Evolutionary conservation across 2,329 filamentous ascomycete species (phyloP).

Genomic region (Claviceps humidiphila): DNA sequence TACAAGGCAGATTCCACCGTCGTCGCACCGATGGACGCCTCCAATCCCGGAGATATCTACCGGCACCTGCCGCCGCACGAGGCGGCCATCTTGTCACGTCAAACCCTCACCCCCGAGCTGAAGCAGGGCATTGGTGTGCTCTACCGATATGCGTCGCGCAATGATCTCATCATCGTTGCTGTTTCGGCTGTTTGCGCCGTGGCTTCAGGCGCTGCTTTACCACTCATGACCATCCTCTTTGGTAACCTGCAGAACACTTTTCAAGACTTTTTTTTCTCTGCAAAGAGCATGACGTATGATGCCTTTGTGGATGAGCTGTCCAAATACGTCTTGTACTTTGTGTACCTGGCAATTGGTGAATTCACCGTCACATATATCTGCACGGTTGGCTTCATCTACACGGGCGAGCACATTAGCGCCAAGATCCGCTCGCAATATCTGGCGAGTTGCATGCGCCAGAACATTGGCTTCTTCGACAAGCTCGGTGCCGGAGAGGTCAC

Average conservation of each 20-base stretch:
- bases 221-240: constrained; percentile 72
- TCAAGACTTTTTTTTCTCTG: constrained; percentile 42
- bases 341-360: constrained; percentile 72
- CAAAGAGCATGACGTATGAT: constrained; percentile 29
- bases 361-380: constrained; percentile 66
- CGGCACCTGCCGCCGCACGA: constrained; percentile 52
- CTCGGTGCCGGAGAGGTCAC: constrained; percentile 87
- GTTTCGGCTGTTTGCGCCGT: constrained; percentile 53
- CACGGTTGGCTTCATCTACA: constrained; percentile 84
- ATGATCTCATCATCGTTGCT: constrained; percentile 50
- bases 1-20: constrained; percentile 9
- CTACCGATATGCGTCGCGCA: constrained; percentile 56
- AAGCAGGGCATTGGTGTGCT: constrained; percentile 52
- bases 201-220: constrained; percentile 59
- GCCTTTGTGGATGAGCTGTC: constrained; percentile 48
- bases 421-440: constrained; percentile 78
- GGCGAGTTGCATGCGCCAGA: constrained; percentile 69
- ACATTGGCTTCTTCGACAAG: constrained; percentile 89
- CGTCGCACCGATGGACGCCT: constrained; percentile 14
- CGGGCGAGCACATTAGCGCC: constrained; percentile 63
- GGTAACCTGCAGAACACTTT: constrained; percentile 64
- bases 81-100: constrained; percentile 51
- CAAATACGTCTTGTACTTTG: constrained; percentile 63
- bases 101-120: constrained; percentile 51
- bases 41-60: constrained; percentile 39